Evolutionary conservation across 495 filamentous ascomycete genomes (phyloP), one percentile per base, ranked within the genome.

Genomic region (Penicillium paradoxum): DNA sequence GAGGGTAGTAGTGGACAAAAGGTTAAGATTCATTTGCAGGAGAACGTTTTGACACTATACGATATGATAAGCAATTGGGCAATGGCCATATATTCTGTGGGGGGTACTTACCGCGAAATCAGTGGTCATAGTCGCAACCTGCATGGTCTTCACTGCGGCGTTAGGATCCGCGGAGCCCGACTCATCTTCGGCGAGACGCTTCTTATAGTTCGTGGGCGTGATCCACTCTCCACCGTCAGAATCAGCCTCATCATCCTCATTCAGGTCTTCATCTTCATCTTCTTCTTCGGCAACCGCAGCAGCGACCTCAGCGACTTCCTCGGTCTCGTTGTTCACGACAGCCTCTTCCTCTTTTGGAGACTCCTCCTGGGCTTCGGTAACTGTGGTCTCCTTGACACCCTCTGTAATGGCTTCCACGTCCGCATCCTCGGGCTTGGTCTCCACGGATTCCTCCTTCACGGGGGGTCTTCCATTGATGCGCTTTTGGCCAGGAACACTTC

Each of bases 11-110:
- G 88, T 78, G 3, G 90, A 91, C 18, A 99, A 75, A 7, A 99
- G 83, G 63, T 95, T 90, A 25, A 99, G 79, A 71, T 96, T 96
- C 75, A 97, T 93, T 57, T 92, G 89, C 9, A 99, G 77, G 2
- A 92, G 75, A 18, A 97, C 89, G 63, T 97, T 97, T 73, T 97
- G 90, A 83, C 72, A 77, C 74, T 77, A 37, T 22, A 25, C 14
- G 22, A 19, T 9, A 29, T 19, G 36, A 34, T 65, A 47, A 55
- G 57, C 14, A 41, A 22, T 39, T 36, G 38, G 48, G 17, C 30
- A 49, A 43, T 38, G 24, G 22, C 11, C 9, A 21, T 6, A 17
- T 18, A 0, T 25, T 25, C 8, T n/a, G 21, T 27, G 5, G 19
- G 19, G 19, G 42, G 24, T 9, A 65, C 74, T 52, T 64, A 97